Evolutionary conservation across 495 filamentous ascomycete species (phyloP).

Genomic region (Tuber umbilicatum): DNA sequence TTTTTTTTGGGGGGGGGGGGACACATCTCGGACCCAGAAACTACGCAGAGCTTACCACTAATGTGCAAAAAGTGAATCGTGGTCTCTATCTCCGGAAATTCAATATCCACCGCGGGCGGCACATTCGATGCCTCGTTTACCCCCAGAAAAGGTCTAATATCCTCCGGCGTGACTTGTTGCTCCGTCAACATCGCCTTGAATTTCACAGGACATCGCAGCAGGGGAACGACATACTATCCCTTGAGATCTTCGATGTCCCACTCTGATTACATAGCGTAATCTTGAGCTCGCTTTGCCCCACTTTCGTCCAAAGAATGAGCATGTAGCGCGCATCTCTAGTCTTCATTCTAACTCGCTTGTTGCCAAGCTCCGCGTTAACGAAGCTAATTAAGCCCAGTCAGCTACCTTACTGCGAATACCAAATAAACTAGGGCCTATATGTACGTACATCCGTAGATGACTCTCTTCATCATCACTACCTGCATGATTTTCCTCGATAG

Average conservation of each 20-base stretch:
- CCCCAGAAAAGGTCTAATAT: neutral
- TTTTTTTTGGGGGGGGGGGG: too few species aligned
- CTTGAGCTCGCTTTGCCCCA: slow-evolving; percentile 1
- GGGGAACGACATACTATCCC: neutral
- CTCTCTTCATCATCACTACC: slow-evolving; percentile 2
- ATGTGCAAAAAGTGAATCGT: too few species aligned
- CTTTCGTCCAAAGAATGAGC: neutral
- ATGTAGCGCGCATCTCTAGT: neutral
- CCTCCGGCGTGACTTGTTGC: too few species aligned
- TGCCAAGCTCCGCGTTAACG: neutral
- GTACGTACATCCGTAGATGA: neutral
- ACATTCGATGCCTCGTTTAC: neutral
- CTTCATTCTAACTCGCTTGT: neutral
- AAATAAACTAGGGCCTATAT: neutral
- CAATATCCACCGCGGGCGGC: neutral
- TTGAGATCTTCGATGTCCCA: neutral
- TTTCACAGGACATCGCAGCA: too few species aligned
- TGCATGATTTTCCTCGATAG: slow-evolving; percentile 14
- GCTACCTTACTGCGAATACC: neutral
- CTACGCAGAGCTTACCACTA: neutral
- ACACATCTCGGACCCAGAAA: neutral
- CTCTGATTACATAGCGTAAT: slow-evolving; percentile 8
- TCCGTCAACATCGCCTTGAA: neutral
- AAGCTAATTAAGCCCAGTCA: neutral
- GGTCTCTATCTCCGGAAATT: neutral